phyloP scores from a whole-genome alignment of 163 green algal species.

The Chlamydomonas reinhardtii region DNA sequence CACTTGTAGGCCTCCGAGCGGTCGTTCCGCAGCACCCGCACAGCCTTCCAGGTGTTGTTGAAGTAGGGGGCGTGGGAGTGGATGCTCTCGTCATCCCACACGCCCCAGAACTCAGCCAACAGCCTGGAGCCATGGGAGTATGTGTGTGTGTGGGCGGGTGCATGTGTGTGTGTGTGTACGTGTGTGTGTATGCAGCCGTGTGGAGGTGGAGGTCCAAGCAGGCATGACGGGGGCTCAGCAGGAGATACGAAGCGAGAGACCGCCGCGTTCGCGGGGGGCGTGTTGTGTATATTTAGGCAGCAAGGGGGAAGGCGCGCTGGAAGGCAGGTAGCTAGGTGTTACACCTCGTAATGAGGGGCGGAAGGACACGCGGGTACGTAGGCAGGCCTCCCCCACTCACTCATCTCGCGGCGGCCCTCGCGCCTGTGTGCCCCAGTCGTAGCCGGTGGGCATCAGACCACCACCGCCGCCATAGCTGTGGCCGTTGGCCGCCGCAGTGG shows the following conservation, averaged over 20 bases:
- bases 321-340: no score
- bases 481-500: no score
- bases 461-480: no score
- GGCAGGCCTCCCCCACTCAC: no score
- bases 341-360: no score
- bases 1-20: constrained; percentile 20
- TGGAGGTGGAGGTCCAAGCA: neutral
- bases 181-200: neutral
- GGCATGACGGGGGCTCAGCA: no score
- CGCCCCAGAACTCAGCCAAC: constrained; percentile 35
- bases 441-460: constrained; percentile 1
- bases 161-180: neutral
- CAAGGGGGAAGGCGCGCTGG: no score
- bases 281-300: no score
- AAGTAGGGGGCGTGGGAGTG: neutral
- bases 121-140: no score
- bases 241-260: no score
- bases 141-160: neutral
- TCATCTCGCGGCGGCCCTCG: neutral
- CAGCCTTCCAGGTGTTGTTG: constrained; percentile 42
- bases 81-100: constrained; percentile 38
- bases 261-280: no score
- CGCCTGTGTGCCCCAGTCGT: neutral
- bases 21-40: constrained; percentile 28
- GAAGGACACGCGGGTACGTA: no score